Base-by-base conservation (phyloP, 495 filamentous ascomycete species). In the Friedmanniomyces simplex region DNA sequence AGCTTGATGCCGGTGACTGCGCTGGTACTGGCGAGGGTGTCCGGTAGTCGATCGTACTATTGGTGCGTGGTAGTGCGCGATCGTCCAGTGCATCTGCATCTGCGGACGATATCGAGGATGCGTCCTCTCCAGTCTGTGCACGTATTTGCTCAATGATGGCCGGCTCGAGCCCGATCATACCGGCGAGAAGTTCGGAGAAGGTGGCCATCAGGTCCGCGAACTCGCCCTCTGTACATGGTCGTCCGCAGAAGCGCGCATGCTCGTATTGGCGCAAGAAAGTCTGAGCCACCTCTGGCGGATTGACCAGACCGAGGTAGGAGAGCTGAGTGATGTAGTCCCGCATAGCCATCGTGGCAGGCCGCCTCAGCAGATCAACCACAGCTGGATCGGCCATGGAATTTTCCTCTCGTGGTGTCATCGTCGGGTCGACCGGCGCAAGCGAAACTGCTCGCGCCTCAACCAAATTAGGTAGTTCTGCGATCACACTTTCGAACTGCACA, bases 361-460 rank as follows among this genome's bases (percentile, higher is more conserved):
- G 76, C 61, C 84, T 85, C 0, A 96, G 76, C 6, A 87, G 66
- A 11, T 80, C 82, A 13, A 90, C 82, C 13, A 85, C 80, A 13
- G 80, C 76, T 1, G 82, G 77, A 60, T 82, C 81, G 0, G 80
- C 79, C 2, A 76, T 54, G 20, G 64, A 54, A 2, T 59, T 21
- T 26, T 60, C 57, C 20, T 50, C 55, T 8, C 14, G 18, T 4
- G 41, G 28, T 26, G 30, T 21, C 11, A 30, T 50, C 2, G 39
- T 42, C 2, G 76, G 74, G 60, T 90, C 84, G 0, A 77, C 70
- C 0, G 87, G 87, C 1, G 88, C 88, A 39, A 93, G 76, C 0
- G 89, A 86, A 13, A 93, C 82, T 7, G 90, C 93, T 71, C 90
- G 90, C 0, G 89, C 91, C 70, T 98, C 93, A 56, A 98, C 89